Percentiles rank a stretch among this genome's conserved stretches.
These are phyloP conservation scores for Cercospora sesami DNA, from an alignment of 2,329 filamentous ascomycete genomes.

Conservation along the genomic window DNA sequence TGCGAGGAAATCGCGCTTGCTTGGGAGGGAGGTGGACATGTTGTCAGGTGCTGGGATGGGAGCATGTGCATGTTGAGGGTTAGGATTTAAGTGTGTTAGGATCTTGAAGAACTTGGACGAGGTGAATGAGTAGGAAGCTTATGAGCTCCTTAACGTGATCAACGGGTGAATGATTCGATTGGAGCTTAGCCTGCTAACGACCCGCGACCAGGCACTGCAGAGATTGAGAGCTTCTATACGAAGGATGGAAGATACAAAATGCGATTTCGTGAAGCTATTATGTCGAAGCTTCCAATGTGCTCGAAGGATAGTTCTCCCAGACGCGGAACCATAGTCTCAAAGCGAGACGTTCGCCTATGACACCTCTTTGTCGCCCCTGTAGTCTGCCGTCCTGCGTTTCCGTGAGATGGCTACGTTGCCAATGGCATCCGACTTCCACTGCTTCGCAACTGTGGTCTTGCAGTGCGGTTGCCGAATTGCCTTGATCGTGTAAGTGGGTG, in stretches of 20 bases:
- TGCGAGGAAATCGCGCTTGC: background rate
- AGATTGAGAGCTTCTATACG: background rate
- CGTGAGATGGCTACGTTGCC: background rate
- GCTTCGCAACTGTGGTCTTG: too few species aligned
- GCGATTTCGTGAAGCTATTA: too few species aligned
- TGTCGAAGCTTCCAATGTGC: background rate
- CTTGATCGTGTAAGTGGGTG: too few species aligned
- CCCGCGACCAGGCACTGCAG: background rate
- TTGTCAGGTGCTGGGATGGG: background rate
- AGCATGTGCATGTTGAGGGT: too few species aligned
- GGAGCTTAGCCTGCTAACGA: too few species aligned
- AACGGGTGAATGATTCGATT: too few species aligned
- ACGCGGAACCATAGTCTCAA: background rate
- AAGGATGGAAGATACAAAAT: background rate
- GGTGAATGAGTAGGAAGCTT: too few species aligned
- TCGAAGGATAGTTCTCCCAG: background rate
- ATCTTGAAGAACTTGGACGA: too few species aligned
- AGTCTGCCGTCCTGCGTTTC: background rate
- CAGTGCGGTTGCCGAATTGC: too few species aligned
- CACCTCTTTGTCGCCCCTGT: background rate
- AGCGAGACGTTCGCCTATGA: background rate
- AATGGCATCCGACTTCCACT: background rate
- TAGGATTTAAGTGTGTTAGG: too few species aligned
- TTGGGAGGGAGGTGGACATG: background rate
- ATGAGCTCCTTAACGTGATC: too few species aligned